Base-by-base conservation (phyloP, 176 grass and related monocot genomes). In the Tillandsia leiboldiana region DNA sequence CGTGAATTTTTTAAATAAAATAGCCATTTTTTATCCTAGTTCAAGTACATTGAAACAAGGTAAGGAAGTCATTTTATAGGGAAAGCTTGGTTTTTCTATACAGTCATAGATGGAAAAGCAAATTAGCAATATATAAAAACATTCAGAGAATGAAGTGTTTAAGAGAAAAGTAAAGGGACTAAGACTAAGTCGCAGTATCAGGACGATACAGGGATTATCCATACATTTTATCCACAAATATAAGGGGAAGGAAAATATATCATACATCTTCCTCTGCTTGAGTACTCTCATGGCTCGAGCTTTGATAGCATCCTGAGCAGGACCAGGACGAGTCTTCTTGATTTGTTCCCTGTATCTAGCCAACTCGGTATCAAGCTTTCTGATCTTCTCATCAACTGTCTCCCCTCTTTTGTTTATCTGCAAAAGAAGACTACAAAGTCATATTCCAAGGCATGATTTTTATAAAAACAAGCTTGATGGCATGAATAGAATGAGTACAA, bases 291-390 rank as follows among this genome's bases (percentile, higher is more conserved):
- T 89, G 63, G 86, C 92, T 26, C 88, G 80, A 54, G 92, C 88
- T 87, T 91, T 96, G 53, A 96, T 80, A 67, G 92, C 92, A 50
- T 96, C 88, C 81, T 96, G 92, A 78, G 92, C 87, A 26, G 92
- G 92, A 47, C 85, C 92, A 23, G 92, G 92, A 51, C 88, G 83
- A 58, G 88, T 83, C 79, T 76, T 91, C 70, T 85, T 83, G 70
- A 91, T 96, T 84, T 96, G 92, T 29, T 96, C 81, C 78, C 87
- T 89, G 78, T 89, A 96, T 77, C 66, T 74, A 18, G 73, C 70
- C 67, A 96, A 81, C 72, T 96, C 92, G 78, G 85, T 83, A 70
- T 96, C 88, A 66, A 96, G 92, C 78, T 80, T 96, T 84, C 86
- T 96, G 77, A 96, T 89, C 82, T 85, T 96, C 9, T 96, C 88